Evolutionary conservation across 805 yeast genomes (phyloP), one percentile per base, ranked within the genome.

Genomic region (Saturnispora gosingensis): DNA sequence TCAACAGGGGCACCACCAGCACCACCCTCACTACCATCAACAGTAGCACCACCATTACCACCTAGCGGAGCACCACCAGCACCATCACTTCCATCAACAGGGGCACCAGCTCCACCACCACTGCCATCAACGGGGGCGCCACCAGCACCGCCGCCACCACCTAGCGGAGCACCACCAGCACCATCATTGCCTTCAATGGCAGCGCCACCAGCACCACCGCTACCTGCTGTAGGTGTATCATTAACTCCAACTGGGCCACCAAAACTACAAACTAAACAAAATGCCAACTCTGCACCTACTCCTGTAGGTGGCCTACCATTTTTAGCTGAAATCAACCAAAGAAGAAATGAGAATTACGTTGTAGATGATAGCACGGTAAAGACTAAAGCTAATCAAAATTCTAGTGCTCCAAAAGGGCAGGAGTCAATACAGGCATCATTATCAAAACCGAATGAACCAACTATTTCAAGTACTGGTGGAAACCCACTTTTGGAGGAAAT

Each of bases 271-370:
- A 11, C 4, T 11, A 18, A 38, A 18, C 46, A 55, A 13, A 11
- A 22, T 28, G n/a, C 46, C 20, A 28, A 43, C 27, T n/a, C 56
- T 46, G 24, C 55, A 45, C 47, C 58, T 11, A 49, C 63, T 8
- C 59, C 64, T 15, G 47, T 58, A 8, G 80, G 79, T 1, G 75
- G 72, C 0, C 61, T 80, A 24, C 85, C 86, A 6, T 80, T 81
- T 58, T 68, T 80, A 46, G 80, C 80, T 0, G 78, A 80, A 53
- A 80, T 81, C 46, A 78, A 79, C 54, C 72, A 75, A 39, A 77
- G 75, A 60, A 69, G 84, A 62, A 72, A 75, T 55, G 81, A 80
- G 22, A 53, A 73, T 1, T 61, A 69, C 60, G 82, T 77, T 13
- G 70, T 80, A n/a, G 80, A 73, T 50, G 65, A 59, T 24, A 56